phyloP scores from a whole-genome alignment of 2,329 filamentous ascomycete species.

The Beauveria rudraprayagi region DNA sequence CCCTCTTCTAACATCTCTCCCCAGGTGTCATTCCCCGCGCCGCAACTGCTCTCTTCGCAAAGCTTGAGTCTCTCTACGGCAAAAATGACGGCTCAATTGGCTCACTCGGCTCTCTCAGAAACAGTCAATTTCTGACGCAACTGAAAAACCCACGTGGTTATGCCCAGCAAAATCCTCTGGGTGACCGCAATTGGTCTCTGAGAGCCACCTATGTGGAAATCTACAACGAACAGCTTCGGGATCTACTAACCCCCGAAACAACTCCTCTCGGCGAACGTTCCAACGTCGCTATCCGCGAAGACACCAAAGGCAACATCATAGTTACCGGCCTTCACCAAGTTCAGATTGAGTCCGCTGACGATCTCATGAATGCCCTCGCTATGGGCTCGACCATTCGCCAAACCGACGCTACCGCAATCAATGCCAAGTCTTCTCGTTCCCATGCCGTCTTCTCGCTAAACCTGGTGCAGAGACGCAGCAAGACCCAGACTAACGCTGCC shows the following conservation, averaged over 20 bases:
- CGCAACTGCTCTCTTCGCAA: constrained; percentile 79
- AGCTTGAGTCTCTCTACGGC: constrained; percentile 58
- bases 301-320: constrained; percentile 88
- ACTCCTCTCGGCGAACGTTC: constrained; percentile 62
- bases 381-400: constrained; percentile 92
- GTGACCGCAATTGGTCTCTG: constrained; percentile 78
- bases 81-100: constrained; percentile 19
- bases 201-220: constrained; percentile 96
- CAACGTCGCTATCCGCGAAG: constrained; percentile 85
- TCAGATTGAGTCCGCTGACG: constrained; percentile 83
- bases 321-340: constrained; percentile 84
- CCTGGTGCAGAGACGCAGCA: constrained; percentile 73
- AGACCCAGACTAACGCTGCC: constrained; percentile 42
- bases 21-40: constrained; percentile 92
- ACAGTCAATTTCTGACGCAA: constrained; percentile 61
- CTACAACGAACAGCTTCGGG: constrained; percentile 92
- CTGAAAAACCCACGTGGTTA: constrained; percentile 75
- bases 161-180: constrained; percentile 34
- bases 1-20: constrained; percentile 6
- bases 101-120: background rate
- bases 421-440: constrained; percentile 93
- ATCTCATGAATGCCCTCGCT: constrained; percentile 80
- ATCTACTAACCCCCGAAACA: constrained; percentile 74
- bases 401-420: constrained; percentile 94
- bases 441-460: constrained; percentile 97